A percentile compares a stretch with the other conserved stretches of the same genome.
phyloP scores from a whole-genome alignment of 2,329 filamentous ascomycete genomes.

The Phyllosticta citribraziliensis region DNA sequence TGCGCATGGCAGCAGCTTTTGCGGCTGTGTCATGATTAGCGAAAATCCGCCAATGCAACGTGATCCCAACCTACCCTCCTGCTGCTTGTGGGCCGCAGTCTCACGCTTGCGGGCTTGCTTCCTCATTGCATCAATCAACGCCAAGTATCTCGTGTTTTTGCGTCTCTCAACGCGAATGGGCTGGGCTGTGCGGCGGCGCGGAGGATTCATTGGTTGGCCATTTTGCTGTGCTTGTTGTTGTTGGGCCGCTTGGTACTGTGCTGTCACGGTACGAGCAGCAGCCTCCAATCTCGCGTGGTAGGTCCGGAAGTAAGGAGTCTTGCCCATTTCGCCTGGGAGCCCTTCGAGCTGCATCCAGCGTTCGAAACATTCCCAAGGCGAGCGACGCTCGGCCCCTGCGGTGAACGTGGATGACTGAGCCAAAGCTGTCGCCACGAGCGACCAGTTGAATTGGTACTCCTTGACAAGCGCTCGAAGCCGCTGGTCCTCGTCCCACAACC shows the following conservation, averaged over 20 bases:
- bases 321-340: slow-evolving; percentile 83
- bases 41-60: background rate
- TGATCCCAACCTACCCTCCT: slow-evolving; percentile 48
- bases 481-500: slow-evolving; percentile 84
- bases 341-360: slow-evolving; percentile 90
- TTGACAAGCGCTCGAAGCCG: slow-evolving; percentile 76
- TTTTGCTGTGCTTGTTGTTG: slow-evolving; percentile 42
- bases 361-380: slow-evolving; percentile 98
- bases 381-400: slow-evolving; percentile 82
- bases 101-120: slow-evolving; percentile 94
- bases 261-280: slow-evolving; percentile 49
- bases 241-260: slow-evolving; percentile 46
- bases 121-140: slow-evolving; percentile 86
- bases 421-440: slow-evolving; percentile 76
- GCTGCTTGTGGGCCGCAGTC: slow-evolving; percentile 73
- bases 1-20: slow-evolving; percentile 67
- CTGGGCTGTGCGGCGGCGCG: slow-evolving; percentile 58
- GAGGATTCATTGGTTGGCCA: slow-evolving; percentile 40
- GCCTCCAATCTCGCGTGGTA: slow-evolving; percentile 55
- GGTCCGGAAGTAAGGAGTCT: slow-evolving; percentile 87
- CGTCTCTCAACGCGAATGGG: slow-evolving; percentile 80
- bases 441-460: slow-evolving; percentile 97
- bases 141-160: slow-evolving; percentile 75
- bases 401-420: slow-evolving; percentile 63
- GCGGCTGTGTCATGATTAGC: slow-evolving; percentile 22